Evolutionary conservation across 148 eudicot genomes (phyloP).

Genomic region (Vaccinium corymbosum): DNA sequence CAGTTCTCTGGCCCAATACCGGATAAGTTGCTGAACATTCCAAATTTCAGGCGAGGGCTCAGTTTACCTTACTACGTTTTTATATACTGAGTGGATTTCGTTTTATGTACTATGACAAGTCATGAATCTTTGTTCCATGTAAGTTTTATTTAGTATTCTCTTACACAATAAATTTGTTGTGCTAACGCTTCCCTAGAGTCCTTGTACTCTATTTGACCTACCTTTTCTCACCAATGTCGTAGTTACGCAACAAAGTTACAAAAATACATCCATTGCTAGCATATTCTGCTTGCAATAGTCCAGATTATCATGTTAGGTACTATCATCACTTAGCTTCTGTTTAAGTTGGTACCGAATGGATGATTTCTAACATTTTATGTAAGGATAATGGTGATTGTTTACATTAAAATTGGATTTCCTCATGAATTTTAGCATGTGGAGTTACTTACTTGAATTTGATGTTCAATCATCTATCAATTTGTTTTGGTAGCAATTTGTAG

Average conservation of each 20-base stretch:
- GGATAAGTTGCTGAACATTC: constrained; percentile 52
- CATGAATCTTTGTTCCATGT: not conserved
- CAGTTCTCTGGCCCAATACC: constrained; percentile 94
- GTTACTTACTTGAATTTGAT: too few relatives aligned
- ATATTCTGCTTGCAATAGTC: too few relatives aligned
- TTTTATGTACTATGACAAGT: not conserved
- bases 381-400: not conserved
- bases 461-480: not conserved
- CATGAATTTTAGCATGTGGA: too few relatives aligned
- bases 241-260: not conserved
- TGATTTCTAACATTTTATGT: not conserved
- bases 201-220: not conserved
- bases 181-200: not conserved
- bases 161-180: not conserved
- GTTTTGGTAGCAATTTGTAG: not conserved
- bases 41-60: constrained; percentile 70
- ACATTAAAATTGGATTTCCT: not conserved
- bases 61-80: not conserved
- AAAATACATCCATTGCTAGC: not conserved
- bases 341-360: not conserved
- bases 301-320: too few relatives aligned
- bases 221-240: not conserved
- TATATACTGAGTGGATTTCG: not conserved
- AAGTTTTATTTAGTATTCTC: constrained; percentile 1
- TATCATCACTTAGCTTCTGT: not conserved